Conservation (phyloP, 129 eudicot species). For the Oenanthe sinensis region DNA sequence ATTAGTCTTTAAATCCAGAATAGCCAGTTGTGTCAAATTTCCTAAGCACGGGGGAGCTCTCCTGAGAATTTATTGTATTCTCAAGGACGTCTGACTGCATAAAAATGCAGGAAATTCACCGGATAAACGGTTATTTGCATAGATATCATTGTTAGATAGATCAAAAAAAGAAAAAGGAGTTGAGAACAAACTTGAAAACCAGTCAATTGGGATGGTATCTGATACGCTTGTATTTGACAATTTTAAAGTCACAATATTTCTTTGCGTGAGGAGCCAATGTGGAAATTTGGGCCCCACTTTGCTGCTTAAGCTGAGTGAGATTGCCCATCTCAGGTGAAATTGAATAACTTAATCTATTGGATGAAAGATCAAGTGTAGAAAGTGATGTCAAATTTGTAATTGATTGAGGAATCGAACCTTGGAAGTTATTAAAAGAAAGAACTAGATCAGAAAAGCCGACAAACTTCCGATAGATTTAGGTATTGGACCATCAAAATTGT, state of each 20-base stretch:
- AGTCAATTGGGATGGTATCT: neutral
- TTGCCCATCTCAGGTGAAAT: slow-evolving; percentile 5
- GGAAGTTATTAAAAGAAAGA: neutral
- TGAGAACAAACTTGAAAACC: neutral
- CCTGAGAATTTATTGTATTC: too few species aligned
- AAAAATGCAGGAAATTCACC: too few species aligned
- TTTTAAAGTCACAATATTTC: neutral
- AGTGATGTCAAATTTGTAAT: neutral
- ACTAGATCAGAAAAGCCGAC: neutral
- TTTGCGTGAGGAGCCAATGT: neutral
- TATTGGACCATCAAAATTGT: neutral
- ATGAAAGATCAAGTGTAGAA: neutral
- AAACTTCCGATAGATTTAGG: neutral
- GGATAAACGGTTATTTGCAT: neutral
- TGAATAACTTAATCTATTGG: neutral
- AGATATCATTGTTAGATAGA: neutral
- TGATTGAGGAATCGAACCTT: neutral
- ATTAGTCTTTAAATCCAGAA: too few species aligned
- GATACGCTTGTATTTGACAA: neutral
- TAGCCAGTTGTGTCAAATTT: too few species aligned
- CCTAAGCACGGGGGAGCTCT: too few species aligned
- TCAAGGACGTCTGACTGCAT: too few species aligned
- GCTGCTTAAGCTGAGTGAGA: neutral
- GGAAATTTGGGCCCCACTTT: slow-evolving; percentile 1
- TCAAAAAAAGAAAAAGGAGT: neutral